Evolutionary conservation across 108 stramenopile genomes (phyloP).

Genomic region (Schizochytrium sp.): DNA sequence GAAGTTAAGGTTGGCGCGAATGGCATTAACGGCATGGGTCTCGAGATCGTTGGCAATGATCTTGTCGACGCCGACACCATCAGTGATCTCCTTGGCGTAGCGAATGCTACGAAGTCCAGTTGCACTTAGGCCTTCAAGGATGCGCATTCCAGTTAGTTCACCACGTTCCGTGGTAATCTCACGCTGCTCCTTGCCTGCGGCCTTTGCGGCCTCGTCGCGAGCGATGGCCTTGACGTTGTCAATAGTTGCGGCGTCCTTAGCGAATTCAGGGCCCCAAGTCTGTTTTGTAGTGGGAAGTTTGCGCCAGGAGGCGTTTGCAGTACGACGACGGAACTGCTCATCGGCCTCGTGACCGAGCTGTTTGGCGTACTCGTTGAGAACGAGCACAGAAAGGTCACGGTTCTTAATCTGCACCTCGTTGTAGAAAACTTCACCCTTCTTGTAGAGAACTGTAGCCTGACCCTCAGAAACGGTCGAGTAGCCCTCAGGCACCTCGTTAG

Average conservation of each 20-base stretch:
- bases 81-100: slow-evolving; percentile 90
- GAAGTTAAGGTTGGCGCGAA: slow-evolving; percentile 79
- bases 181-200: not conserved
- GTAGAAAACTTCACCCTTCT: slow-evolving; percentile 86
- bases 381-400: slow-evolving; percentile 90
- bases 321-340: slow-evolving; percentile 63
- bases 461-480: slow-evolving; percentile 28
- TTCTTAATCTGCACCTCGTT: slow-evolving; percentile 98
- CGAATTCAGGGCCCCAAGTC: not conserved
- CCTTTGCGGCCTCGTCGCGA: slow-evolving; percentile 44
- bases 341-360: slow-evolving; percentile 73
- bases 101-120: slow-evolving; percentile 94
- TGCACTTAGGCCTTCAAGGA: slow-evolving; percentile 96
- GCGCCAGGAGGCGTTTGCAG: not conserved
- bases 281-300: not conserved
- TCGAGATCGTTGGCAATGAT: slow-evolving; percentile 93
- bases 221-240: slow-evolving; percentile 65
- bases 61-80: slow-evolving; percentile 82
- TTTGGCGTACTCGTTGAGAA: slow-evolving; percentile 88
- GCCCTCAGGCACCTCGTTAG: not conserved
- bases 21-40: slow-evolving; percentile 82
- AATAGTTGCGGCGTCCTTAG: slow-evolving; percentile 67
- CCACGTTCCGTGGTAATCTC: not conserved
- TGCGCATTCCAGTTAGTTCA: slow-evolving; percentile 78
- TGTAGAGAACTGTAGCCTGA: not conserved